A percentile compares a stretch with the other conserved stretches of the same genome.
Conservation (phyloP, 1,139 yeast species). For the Suhomyces bokatorum region DNA sequence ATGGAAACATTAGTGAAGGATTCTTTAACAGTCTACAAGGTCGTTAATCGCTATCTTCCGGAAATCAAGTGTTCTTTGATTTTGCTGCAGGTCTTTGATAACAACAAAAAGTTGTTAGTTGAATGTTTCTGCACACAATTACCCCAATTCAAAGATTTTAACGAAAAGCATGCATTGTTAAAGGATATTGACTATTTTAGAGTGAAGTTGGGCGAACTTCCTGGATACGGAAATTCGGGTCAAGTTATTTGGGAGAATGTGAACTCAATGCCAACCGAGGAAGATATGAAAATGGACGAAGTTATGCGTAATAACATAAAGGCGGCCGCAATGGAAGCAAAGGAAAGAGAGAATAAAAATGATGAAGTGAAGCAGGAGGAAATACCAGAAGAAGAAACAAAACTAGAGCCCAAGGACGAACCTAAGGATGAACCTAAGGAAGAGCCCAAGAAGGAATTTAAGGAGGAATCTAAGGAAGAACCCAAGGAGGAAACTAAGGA, state of each 20-base stretch:
- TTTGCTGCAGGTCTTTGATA: constrained; percentile 59
- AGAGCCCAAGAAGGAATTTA: neutral
- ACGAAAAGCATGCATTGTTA: constrained; percentile 54
- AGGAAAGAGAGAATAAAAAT: neutral
- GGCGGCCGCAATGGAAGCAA: constrained; percentile 16
- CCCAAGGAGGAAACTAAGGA: neutral
- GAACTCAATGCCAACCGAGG: constrained; percentile 53
- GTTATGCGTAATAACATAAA: constrained; percentile 45
- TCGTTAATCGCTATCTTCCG: constrained; percentile 59
- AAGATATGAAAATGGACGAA: constrained; percentile 50
- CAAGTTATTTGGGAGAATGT: constrained; percentile 67
- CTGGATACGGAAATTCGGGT: constrained; percentile 68
- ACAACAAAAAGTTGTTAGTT: constrained; percentile 56
- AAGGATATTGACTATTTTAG: constrained; percentile 67
- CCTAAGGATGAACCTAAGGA: neutral
- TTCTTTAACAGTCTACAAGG: constrained; percentile 61
- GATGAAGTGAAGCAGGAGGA: neutral
- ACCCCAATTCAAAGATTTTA: constrained; percentile 52
- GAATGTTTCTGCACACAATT: constrained; percentile 55
- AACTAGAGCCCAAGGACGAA: neutral
- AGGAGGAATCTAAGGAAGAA: neutral
- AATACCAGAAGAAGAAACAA: neutral
- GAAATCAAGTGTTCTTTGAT: constrained; percentile 49
- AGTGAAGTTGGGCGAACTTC: constrained; percentile 56
- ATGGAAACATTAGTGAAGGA: constrained; percentile 71